Base-by-base conservation (phyloP, 2,329 filamentous ascomycete genomes). In the Hyphodiscus sp. region DNA sequence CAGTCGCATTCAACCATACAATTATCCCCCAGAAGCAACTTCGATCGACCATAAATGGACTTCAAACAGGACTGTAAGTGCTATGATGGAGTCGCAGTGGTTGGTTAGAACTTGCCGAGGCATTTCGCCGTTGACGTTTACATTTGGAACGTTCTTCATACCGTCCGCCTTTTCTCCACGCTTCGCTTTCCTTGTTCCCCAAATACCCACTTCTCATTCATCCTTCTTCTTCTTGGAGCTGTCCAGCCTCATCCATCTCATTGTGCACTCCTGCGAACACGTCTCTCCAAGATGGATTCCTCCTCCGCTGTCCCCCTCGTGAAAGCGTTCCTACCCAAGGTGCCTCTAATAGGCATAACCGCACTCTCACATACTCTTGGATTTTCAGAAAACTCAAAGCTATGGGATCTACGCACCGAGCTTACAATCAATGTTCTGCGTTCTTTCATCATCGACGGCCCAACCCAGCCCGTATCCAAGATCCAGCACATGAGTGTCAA, bases 391-490 rank as follows among this genome's bases (percentile, higher is more conserved):
- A 83, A 83, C 8, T 81, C 86, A 4, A 80, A 82, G 46, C 89
- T 94, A 73, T 85, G 92, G 72, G 87, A 95, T 67, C 72, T 96
- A 3, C 79, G 79, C 49, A 92, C 86, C 15, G 86, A 87, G 53
- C 66, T 96, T 51, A 83, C 79, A 1, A 76, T 96, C 52, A 79
- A 82, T 23, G 72, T 94, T 16, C 68, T 96, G n/a, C 85, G 89
- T 19, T 80, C 80, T 0, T 74, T 90, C 51, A 68, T 89, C 49
- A 67, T 69, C 15, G 51, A 63, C 51, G 59, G 58, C 47, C 49
- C 63, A 23, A 53, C 55, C 19, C 30, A 52, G 20, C 71, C 73
- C 2, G 71, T 95, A 20, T 74, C 78, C 0, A 77, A 82, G 56
- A 71, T 79, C 7, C 92, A 96, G 69, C 73, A 71, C 43, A 62